phyloP scores from a whole-genome alignment of 2,329 filamentous ascomycete species.

The Mycocentrospora acerina region DNA sequence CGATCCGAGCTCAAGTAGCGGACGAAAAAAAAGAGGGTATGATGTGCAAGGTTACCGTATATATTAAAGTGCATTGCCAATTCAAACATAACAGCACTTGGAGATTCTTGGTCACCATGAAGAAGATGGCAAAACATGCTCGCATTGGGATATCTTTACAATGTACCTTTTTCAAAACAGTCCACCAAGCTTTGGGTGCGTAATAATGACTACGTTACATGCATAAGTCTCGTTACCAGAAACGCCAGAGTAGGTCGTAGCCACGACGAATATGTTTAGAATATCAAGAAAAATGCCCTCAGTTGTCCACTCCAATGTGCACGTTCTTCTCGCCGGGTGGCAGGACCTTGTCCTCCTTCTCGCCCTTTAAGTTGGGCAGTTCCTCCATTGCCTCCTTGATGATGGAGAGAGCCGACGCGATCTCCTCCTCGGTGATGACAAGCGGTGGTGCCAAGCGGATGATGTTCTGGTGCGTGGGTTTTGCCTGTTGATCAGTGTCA shows the following conservation, averaged over 20 bases:
- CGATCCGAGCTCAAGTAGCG: no score
- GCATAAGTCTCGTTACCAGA: neutral
- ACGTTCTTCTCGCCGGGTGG: conserved; percentile 63
- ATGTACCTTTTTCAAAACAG: no score
- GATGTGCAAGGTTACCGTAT: no score
- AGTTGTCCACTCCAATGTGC: conserved; percentile 61
- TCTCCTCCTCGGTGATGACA: conserved; percentile 87
- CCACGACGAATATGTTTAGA: conserved; percentile 7
- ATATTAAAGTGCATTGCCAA: no score
- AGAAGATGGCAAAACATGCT: no score
- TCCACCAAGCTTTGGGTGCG: no score
- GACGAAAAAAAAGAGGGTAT: no score
- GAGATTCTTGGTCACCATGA: no score
- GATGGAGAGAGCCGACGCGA: conserved; percentile 73
- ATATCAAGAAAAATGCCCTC: conserved; percentile 19
- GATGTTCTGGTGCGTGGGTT: conserved; percentile 98
- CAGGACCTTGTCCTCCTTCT: conserved; percentile 55
- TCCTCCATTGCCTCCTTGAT: conserved; percentile 82
- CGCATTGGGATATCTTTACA: no score
- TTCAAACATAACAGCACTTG: no score
- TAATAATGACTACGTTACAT: no score
- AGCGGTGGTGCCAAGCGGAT: conserved; percentile 96
- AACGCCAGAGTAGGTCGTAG: conserved; percentile 11
- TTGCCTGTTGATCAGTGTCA: conserved; percentile 64
- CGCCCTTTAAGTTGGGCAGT: conserved; percentile 67